Base-by-base conservation (phyloP, 192 early-diverging fungal genomes). In the Dimargaris xerosporica region DNA sequence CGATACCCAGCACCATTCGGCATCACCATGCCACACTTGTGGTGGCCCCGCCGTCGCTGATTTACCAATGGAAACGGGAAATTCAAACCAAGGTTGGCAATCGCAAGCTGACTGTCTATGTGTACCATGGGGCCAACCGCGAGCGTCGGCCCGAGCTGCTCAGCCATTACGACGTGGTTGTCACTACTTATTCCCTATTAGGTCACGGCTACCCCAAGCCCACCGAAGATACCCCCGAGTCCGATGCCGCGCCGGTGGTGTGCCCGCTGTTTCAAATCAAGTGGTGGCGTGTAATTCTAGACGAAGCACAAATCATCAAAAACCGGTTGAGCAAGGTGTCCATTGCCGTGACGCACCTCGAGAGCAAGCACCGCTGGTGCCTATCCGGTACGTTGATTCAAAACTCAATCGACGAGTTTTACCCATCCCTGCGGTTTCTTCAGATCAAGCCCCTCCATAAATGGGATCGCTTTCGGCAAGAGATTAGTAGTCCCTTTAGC, bases 41-140 rank as follows among this genome's bases (percentile, higher is more conserved):
- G 19, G 72, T 90, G 0, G 82, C 85, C 5, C 87, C 90, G 0
- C 73, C 84, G 1, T 74, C 82, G 0, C 66, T 88, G 16, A 69
- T 91, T 34, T 66, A 78, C 43, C 89, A 91, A 61, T 92, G 90
- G 90, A 68, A 70, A 29, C 68, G 70, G 31, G 90, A 92, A 67
- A 67, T 90, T 17, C 39, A 66, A 31, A 69, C 65, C n/a, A 85
- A 83, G 65, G 77, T 84, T 1, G 59, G 64, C 5, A 67, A 70
- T 1, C 73, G 79, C 6, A 44, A 63, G 0, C 67, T 89, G 1
- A 80, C 74, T 19, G 76, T 87, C 12, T 62, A 80, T 19, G 43
- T 90, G 2, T 83, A 89, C 62, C 85, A 91, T 66, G 83, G 84
- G 1, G 26, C 71, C 16, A 34, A 23, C 29, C 71, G 74, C 28